Evolutionary conservation across 345 rosid genomes (phyloP), one percentile per base, ranked within the genome.

Genomic region (Brassica juncea): DNA sequence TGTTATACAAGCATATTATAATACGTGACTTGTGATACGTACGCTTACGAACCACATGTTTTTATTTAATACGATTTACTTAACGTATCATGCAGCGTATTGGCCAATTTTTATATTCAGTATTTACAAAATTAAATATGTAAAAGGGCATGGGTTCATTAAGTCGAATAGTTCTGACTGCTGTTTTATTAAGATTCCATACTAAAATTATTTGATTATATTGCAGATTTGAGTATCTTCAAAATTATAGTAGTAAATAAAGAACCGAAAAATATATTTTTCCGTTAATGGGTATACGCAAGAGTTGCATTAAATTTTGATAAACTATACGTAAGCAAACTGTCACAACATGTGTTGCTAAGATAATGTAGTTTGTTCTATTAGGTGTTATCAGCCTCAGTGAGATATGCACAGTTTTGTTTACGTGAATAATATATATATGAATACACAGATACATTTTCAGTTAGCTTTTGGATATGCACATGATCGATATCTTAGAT

Each of bases 81-180:
- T 15, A 34, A 54, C 71, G 34, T 80, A 75, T 80, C 83, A 80
- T 80, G 83, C 83, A 37, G 57, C 54, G 80, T 80, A 80, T n/a
- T 75, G 80, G 80, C 59, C 57, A 68, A 5, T 1, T 34, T 62
- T 74, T 68, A 74, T 79, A 73, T 79, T 59, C 30, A 66, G 68
- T 72, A 61, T n/a, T 47, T 60, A 34, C 8, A 32, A 44, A 68
- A 4, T 11, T 60, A 34, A 42, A 25, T 68, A 61, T 35, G 14
- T 68, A 47, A 16, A 28, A 35, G 66, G 42, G 66, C 72, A 78
- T 65, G 72, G 81, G 72, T 39, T 65, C 61, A 71, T 71, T 72
- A 39, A 34, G 49, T 72, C 57, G 68, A 74, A 67, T 62, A 73
- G 70, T 79, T 68, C 74, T 47, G 78, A 79, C 64, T 79, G 25